These are phyloP conservation scores for Pleurotus djamor DNA, from an alignment of 768 basidiomycete species.

Conservation along the genomic window DNA sequence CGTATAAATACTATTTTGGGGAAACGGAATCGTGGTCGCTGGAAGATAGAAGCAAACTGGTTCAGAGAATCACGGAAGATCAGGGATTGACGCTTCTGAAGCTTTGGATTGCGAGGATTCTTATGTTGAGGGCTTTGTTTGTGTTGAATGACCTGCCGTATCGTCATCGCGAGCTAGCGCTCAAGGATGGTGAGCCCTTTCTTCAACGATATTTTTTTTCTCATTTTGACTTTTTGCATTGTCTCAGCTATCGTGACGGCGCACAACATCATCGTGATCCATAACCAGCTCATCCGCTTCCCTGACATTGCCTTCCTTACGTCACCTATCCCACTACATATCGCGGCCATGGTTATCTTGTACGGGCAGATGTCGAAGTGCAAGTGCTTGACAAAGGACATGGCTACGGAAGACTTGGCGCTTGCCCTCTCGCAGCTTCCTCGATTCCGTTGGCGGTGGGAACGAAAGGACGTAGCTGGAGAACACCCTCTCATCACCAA, in stretches of 20 bases:
- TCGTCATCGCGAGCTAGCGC: conserved; percentile 61
- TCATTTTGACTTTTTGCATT: not conserved
- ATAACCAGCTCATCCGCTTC: conserved; percentile 80
- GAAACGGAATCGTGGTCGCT: conserved; percentile 75
- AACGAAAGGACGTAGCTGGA: conserved; percentile 76
- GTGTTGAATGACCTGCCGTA: conserved; percentile 72
- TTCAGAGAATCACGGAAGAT: conserved; percentile 75
- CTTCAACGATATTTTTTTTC: not conserved
- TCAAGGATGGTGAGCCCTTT: conserved; percentile 67
- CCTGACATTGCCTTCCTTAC: conserved; percentile 88
- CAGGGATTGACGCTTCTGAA: conserved; percentile 83
- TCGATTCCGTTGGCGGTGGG: conserved; percentile 91
- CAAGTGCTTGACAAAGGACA: conserved; percentile 58
- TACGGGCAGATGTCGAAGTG: conserved; percentile 85
- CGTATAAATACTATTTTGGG: conserved; percentile 73
- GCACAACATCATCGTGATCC: conserved; percentile 84
- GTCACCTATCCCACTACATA: conserved; percentile 85
- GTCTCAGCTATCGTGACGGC: conserved; percentile 74
- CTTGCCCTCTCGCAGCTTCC: conserved; percentile 87
- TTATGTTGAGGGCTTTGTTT: conserved; percentile 77
- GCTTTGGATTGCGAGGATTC: conserved; percentile 76
- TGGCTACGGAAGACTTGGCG: conserved; percentile 81
- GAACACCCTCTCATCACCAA: conserved; percentile 83
- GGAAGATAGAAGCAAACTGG: conserved; percentile 63
- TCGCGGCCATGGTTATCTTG: conserved; percentile 88